These are phyloP conservation scores for Fusarium denticulatum DNA, from an alignment of 2,329 filamentous ascomycete species.

Conservation along the genomic window DNA sequence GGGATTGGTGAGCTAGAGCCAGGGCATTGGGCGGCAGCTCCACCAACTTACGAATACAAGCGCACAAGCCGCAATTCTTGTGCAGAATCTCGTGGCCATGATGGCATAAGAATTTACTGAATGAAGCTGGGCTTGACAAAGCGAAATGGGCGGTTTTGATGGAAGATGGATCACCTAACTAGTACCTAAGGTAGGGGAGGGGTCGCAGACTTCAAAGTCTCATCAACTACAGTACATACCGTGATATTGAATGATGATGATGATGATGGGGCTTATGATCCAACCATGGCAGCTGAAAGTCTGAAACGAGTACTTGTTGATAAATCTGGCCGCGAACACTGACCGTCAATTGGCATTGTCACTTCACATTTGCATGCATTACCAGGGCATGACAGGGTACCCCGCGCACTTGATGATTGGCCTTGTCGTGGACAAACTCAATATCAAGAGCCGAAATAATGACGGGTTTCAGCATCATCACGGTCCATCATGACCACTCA, in stretches of 20 bases:
- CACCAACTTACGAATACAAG: conserved; percentile 17
- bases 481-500: conserved; percentile 28
- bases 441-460: conserved; percentile 14
- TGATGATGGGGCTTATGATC: neutral
- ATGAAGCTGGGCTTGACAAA: conserved; percentile 3
- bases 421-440: neutral
- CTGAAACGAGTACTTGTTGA: conserved; percentile 12
- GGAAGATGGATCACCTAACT: neutral
- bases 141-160: neutral
- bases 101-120: neutral
- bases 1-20: neutral
- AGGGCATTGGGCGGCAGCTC: neutral
- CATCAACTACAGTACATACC: neutral
- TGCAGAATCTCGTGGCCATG: conserved; percentile 5
- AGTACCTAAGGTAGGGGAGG: neutral
- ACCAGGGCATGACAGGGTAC: conserved; percentile 12
- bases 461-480: conserved; percentile 36
- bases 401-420: conserved; percentile 25
- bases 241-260: neutral
- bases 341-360: neutral
- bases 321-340: neutral
- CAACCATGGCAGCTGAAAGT: conserved; percentile 17
- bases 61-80: neutral
- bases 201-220: neutral
- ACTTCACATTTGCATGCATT: neutral